Evolutionary conservation across 129 eudicot genomes (phyloP).

Genomic region (Helianthus tuberosus): DNA sequence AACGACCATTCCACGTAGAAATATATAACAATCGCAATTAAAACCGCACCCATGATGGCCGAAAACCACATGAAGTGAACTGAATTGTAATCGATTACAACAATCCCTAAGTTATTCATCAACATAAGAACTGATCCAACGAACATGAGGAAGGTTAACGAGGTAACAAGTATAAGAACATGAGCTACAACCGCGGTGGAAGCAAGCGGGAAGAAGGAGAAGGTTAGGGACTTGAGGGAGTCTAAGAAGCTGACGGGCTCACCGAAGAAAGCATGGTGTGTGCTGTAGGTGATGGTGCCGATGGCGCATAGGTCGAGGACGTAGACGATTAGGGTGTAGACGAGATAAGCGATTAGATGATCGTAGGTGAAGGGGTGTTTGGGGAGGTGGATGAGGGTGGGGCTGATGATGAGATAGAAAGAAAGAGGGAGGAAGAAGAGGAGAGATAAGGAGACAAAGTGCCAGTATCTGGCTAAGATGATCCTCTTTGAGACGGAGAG

Average conservation of each 20-base stretch:
- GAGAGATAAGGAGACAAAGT: not conserved
- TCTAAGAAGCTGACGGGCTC: not conserved
- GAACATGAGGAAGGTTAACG: not conserved
- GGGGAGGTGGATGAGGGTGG: not conserved
- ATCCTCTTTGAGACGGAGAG: not conserved
- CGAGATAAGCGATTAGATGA: not conserved
- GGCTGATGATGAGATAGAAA: not conserved
- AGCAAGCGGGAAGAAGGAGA: conserved; percentile 5
- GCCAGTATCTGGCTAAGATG: not conserved
- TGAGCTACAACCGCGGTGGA: not conserved
- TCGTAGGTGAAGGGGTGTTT: not conserved
- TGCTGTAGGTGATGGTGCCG: not conserved
- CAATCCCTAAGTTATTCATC: not conserved
- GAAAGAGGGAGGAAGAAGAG: conserved; percentile 5
- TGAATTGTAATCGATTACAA: not conserved
- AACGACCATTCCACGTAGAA: not conserved
- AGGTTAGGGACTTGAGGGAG: not conserved
- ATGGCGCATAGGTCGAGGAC: not conserved
- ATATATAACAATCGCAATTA: not conserved
- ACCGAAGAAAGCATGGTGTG: conserved; percentile 5
- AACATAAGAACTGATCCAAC: not conserved
- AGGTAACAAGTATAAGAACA: not conserved
- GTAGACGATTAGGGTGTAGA: not conserved
- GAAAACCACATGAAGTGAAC: not conserved
- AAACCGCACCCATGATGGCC: not conserved